phyloP scores from a whole-genome alignment of 2,329 filamentous ascomycete genomes.

The Microthyrium microscopicum region DNA sequence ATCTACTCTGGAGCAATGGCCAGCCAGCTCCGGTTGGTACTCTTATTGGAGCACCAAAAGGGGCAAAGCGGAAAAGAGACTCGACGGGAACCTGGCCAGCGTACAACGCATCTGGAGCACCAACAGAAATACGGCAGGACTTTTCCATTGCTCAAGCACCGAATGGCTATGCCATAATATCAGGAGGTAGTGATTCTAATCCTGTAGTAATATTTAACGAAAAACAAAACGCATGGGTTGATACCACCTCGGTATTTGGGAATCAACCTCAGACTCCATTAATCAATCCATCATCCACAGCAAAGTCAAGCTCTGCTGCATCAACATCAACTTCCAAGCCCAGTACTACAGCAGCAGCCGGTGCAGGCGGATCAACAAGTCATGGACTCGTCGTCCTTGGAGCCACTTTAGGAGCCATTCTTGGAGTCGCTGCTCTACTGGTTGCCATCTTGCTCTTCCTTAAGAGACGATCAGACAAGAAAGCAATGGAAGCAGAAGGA shows the following conservation, averaged over 20 bases:
- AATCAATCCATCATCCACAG: constrained; percentile 16
- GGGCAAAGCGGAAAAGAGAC: constrained; percentile 26
- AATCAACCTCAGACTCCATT: constrained; percentile 22
- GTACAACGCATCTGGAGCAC: constrained; percentile 63
- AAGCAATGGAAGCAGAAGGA: constrained; percentile 44
- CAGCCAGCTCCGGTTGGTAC: constrained; percentile 29
- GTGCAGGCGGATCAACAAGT: constrained; percentile 23
- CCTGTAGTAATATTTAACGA: constrained; percentile 65
- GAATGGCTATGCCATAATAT: constrained; percentile 55
- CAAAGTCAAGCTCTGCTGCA: constrained; percentile 18
- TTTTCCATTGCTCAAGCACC: constrained; percentile 55
- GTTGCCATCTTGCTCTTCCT: constrained; percentile 54
- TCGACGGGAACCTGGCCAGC: constrained; percentile 53
- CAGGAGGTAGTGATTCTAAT: constrained; percentile 53
- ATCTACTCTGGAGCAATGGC: constrained; percentile 49
- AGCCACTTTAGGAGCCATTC: constrained; percentile 65
- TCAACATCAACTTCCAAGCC: constrained; percentile 20
- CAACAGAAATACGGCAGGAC: constrained; percentile 44
- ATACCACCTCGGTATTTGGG: constrained; percentile 48
- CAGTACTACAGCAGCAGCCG: constrained; percentile 19
- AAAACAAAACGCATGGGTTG: constrained; percentile 59
- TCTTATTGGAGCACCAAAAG: constrained; percentile 24
- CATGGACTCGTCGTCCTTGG: constrained; percentile 51
- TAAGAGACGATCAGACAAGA: constrained; percentile 38
- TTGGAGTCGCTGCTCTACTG: constrained; percentile 55